A percentile compares a stretch with the other conserved stretches of the same genome.
Conservation (phyloP, 2,329 filamentous ascomycete species). For the Orbilia quercus region DNA sequence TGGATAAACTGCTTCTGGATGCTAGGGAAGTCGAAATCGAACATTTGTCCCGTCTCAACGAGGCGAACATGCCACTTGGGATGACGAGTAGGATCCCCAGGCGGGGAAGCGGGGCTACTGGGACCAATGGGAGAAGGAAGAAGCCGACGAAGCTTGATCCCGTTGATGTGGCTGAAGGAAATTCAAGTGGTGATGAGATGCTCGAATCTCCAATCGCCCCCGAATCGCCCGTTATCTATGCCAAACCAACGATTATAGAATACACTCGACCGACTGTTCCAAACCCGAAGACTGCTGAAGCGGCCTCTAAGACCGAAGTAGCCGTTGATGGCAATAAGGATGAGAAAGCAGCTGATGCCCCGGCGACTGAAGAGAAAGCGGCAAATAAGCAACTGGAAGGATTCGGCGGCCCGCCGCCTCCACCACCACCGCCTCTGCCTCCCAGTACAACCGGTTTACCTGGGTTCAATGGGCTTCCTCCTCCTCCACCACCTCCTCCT, state of each 20-base stretch:
- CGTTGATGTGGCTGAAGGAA: slow-evolving; percentile 23
- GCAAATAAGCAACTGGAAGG: slow-evolving; percentile 40
- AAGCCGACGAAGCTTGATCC: slow-evolving; percentile 31
- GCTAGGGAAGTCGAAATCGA: slow-evolving; percentile 58
- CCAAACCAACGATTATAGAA: slow-evolving; percentile 82
- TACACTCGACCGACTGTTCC: slow-evolving; percentile 77
- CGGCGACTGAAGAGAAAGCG: slow-evolving; percentile 36
- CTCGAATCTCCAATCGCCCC: no score
- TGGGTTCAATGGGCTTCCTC: not conserved
- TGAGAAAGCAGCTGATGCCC: slow-evolving; percentile 29
- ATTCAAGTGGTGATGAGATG: slow-evolving; percentile 63
- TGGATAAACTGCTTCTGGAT: slow-evolving; percentile 73
- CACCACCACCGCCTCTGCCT: slow-evolving; percentile 59
- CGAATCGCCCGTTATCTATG: slow-evolving; percentile 74
- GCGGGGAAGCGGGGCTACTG: slow-evolving; percentile 60
- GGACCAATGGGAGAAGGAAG: slow-evolving; percentile 34
- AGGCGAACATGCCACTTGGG: slow-evolving; percentile 63
- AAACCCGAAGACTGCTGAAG: no score
- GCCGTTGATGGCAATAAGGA: slow-evolving; percentile 61
- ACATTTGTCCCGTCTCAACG: slow-evolving; percentile 57
- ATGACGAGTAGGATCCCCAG: slow-evolving; percentile 72
- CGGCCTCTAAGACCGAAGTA: slow-evolving; percentile 63
- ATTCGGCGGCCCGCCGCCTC: slow-evolving; percentile 63
- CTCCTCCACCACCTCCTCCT: slow-evolving; percentile 61
- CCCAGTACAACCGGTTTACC: not conserved